Conservation (phyloP, 1,284 basidiomycete species). For the Trametes sp. region DNA sequence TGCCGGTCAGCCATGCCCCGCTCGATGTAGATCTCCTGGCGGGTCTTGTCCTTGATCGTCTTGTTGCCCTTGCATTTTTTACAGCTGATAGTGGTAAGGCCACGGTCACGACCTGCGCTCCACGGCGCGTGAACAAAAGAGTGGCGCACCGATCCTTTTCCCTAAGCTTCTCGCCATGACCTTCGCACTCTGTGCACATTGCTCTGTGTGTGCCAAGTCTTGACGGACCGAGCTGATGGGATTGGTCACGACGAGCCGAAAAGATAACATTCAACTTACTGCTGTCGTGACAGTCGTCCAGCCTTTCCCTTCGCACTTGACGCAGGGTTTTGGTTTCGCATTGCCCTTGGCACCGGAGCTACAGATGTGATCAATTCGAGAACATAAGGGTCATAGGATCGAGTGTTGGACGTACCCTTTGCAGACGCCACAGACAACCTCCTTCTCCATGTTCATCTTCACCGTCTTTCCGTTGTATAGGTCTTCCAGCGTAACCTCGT, state of each 20-base stretch:
- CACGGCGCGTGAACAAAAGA: neutral
- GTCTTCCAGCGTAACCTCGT: slow-evolving; percentile 91
- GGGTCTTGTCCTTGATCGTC: slow-evolving; percentile 87
- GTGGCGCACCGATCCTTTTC: slow-evolving; percentile 84
- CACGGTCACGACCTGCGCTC: neutral
- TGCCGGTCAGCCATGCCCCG: slow-evolving; percentile 90
- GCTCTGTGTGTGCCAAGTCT: slow-evolving; percentile 59
- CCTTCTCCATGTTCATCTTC: slow-evolving; percentile 90
- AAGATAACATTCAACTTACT: slow-evolving; percentile 44
- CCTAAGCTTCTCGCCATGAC: slow-evolving; percentile 80
- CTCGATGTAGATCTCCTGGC: slow-evolving; percentile 87
- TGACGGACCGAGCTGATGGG: slow-evolving; percentile 54
- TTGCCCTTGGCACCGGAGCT: slow-evolving; percentile 85
- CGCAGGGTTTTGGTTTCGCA: slow-evolving; percentile 84
- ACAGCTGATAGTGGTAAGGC: slow-evolving; percentile 61
- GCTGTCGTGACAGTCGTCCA: slow-evolving; percentile 71
- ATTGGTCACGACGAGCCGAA: slow-evolving; percentile 16
- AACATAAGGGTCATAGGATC: no score
- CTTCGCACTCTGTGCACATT: slow-evolving; percentile 82
- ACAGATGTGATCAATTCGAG: neutral
- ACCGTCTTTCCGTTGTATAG: slow-evolving; percentile 92
- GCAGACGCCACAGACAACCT: slow-evolving; percentile 82
- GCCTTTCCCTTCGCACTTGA: slow-evolving; percentile 86
- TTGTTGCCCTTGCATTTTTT: slow-evolving; percentile 95
- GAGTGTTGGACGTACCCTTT: slow-evolving; percentile 67